A percentile compares a stretch with the other conserved stretches of the same genome.
phyloP scores from a whole-genome alignment of 2,329 filamentous ascomycete species.

The Cladorrhinum sp. region DNA sequence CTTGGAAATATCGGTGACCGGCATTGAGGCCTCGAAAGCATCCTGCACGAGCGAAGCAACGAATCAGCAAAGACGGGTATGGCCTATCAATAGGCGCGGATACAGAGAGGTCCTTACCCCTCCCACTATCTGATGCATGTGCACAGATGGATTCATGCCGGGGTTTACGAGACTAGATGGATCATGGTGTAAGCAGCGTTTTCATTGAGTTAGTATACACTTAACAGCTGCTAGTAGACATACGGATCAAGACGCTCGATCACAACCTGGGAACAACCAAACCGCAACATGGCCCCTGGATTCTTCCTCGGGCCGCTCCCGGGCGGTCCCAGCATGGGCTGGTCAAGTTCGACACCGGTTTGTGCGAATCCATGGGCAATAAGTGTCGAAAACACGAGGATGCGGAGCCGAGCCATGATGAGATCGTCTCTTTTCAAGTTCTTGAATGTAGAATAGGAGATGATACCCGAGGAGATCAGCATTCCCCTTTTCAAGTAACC shows the following conservation, averaged over 20 bases:
- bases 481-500: too few species aligned
- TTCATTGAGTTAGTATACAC: too few species aligned
- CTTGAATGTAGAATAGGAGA: too few species aligned
- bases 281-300: conserved; percentile 19
- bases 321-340: conserved; percentile 15
- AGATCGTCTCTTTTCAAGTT: background rate
- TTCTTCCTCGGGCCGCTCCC: conserved; percentile 3
- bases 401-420: background rate
- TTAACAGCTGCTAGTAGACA: too few species aligned
- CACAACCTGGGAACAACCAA: conserved; percentile 26
- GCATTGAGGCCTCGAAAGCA: conserved; percentile 30
- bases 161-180: conserved; percentile 19
- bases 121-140: conserved; percentile 24
- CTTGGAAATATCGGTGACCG: conserved; percentile 15
- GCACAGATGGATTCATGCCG: conserved; percentile 17
- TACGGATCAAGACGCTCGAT: conserved; percentile 28
- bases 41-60: background rate
- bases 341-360: conserved; percentile 15
- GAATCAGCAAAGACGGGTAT: background rate
- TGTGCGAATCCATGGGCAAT: conserved; percentile 9
- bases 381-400: conserved; percentile 1
- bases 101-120: conserved; percentile 9
- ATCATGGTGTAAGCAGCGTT: background rate
- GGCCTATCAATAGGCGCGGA: background rate
- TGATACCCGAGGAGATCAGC: too few species aligned